These are phyloP conservation scores for Aphanomyces stellatus DNA, from an alignment of 352 stramenopile genomes.

Conservation along the genomic window DNA sequence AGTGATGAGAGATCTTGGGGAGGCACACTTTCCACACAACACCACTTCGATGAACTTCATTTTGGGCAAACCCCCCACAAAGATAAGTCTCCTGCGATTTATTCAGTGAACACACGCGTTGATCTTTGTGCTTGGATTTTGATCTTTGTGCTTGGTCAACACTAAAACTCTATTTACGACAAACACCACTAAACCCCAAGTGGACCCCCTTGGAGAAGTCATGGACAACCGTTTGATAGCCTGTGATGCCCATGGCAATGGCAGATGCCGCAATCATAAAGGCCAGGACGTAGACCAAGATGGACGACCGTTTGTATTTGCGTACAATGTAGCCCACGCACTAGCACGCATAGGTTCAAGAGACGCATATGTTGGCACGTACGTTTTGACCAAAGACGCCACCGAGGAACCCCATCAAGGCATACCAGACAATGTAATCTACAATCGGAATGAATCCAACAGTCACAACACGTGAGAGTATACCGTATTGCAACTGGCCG, in stretches of 20 bases:
- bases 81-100: slow-evolving; percentile 2
- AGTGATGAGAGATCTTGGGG: no score
- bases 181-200: slow-evolving; percentile 61
- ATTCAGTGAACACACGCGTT: no score
- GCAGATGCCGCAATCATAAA: slow-evolving; percentile 62
- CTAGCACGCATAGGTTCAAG: slow-evolving; percentile 16
- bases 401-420: slow-evolving; percentile 84
- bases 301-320: slow-evolving; percentile 82
- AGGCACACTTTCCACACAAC: no score
- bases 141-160: no score
- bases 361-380: not conserved
- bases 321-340: slow-evolving; percentile 83
- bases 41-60: no score
- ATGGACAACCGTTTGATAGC: slow-evolving; percentile 39
- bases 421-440: slow-evolving; percentile 90
- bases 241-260: slow-evolving; percentile 56
- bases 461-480: not conserved
- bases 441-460: slow-evolving; percentile 35
- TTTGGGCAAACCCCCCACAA: no score
- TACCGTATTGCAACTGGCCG: slow-evolving; percentile 47
- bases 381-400: slow-evolving; percentile 62
- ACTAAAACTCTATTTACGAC: slow-evolving; percentile 19
- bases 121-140: no score
- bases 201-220: slow-evolving; percentile 51
- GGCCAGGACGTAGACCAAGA: slow-evolving; percentile 72